Conservation (phyloP, 106 monocot species). For the Dendrobium huoshanense region DNA sequence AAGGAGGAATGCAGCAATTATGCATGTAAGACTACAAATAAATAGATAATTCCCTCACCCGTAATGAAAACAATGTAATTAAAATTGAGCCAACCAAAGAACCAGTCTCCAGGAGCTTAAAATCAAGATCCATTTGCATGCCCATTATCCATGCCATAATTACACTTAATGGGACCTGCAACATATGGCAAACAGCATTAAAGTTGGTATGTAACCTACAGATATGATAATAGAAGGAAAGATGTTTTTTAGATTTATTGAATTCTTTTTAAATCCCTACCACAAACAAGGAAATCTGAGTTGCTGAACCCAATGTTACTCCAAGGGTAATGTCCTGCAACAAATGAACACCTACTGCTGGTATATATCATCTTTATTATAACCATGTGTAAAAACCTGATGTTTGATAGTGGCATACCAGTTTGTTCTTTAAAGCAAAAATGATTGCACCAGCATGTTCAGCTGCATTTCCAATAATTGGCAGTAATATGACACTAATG, state of each 20-base stretch:
- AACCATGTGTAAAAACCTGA: background rate
- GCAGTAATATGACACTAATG: constrained; percentile 68
- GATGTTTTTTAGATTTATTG: background rate
- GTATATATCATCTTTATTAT: background rate
- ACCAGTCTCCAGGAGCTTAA: constrained; percentile 58
- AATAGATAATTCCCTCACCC: constrained; percentile 21
- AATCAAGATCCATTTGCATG: constrained; percentile 65
- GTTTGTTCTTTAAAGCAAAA: constrained; percentile 84
- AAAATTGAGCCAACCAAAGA: constrained; percentile 48
- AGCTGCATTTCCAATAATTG: constrained; percentile 85
- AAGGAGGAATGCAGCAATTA: background rate
- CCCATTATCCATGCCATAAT: constrained; percentile 82
- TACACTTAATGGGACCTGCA: constrained; percentile 56
- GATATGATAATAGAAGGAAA: background rate
- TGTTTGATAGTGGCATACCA: constrained; percentile 22
- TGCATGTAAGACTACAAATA: background rate
- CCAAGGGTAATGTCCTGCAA: constrained; percentile 81
- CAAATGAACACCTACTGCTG: background rate
- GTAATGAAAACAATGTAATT: constrained; percentile 47
- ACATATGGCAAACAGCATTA: no score
- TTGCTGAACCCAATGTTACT: constrained; percentile 82
- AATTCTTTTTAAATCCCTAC: constrained; percentile 23
- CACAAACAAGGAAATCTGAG: constrained; percentile 92
- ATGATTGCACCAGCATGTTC: constrained; percentile 89
- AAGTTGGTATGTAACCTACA: background rate